Evolutionary conservation across 192 early-diverging fungal species (phyloP).

Genomic region (Coemansia sp.): DNA sequence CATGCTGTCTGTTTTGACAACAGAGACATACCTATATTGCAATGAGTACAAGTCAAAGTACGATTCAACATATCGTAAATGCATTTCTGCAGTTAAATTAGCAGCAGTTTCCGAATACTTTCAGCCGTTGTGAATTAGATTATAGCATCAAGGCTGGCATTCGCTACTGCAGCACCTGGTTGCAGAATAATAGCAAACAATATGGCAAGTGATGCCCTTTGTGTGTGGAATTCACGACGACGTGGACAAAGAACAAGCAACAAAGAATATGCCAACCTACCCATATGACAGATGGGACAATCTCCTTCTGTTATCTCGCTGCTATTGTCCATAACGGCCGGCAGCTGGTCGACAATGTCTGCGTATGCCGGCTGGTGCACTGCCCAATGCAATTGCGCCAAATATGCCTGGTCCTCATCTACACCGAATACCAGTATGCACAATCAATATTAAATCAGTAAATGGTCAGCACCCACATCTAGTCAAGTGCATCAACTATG

Average conservation of each 20-base stretch:
- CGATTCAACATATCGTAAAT: background rate
- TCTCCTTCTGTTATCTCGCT: slow-evolving; percentile 8
- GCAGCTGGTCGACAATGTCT: slow-evolving; percentile 29
- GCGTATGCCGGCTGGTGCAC: slow-evolving; percentile 33
- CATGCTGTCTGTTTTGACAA: slow-evolving; percentile 28
- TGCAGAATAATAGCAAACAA: background rate
- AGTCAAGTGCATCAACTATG: no score
- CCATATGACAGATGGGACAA: slow-evolving; percentile 42
- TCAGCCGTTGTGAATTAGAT: background rate
- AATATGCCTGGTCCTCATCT: slow-evolving; percentile 40
- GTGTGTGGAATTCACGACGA: background rate
- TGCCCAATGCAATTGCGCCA: slow-evolving; percentile 40
- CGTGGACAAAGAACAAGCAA: background rate
- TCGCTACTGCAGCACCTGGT: background rate
- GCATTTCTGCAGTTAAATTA: background rate
- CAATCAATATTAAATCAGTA: background rate
- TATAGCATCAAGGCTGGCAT: background rate
- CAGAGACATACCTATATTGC: slow-evolving; percentile 40
- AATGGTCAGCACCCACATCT: background rate
- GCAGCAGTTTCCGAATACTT: background rate
- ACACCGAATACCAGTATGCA: background rate
- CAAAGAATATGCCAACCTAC: slow-evolving; percentile 16
- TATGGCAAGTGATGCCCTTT: background rate
- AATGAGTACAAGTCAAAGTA: background rate
- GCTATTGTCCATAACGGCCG: slow-evolving; percentile 9